Evolutionary conservation across 257 asterid genomes (phyloP).

Genomic region (Nicotiana paniculata): DNA sequence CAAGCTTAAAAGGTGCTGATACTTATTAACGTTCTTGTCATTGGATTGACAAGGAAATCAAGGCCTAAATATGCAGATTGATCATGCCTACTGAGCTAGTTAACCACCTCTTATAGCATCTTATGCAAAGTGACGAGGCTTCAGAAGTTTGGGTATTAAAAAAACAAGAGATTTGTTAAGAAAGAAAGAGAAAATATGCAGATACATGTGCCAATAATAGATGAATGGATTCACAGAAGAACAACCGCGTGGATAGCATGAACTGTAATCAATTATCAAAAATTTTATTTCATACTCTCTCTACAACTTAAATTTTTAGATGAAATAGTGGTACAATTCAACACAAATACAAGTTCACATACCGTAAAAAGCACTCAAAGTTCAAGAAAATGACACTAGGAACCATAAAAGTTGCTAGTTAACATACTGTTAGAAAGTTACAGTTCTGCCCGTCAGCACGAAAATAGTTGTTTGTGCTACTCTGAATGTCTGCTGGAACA

Average conservation of each 20-base stretch:
- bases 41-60: background rate
- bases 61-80: background rate
- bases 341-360: background rate
- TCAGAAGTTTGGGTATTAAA: background rate
- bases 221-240: background rate
- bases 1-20: background rate
- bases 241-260: background rate
- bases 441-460: constrained; percentile 77
- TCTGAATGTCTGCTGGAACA: constrained; percentile 35
- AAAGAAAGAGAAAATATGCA: background rate
- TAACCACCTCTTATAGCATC: background rate
- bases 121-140: background rate
- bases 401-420: background rate
- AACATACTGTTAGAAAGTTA: constrained; percentile 52
- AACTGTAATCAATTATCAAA: background rate
- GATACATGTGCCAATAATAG: background rate
- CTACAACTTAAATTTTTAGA: background rate
- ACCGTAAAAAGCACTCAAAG: background rate
- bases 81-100: background rate
- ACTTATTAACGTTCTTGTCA: background rate
- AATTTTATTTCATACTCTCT: background rate
- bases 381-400: background rate
- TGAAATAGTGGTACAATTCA: background rate
- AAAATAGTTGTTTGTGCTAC: constrained; percentile 48
- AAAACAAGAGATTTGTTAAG: background rate